These are phyloP conservation scores for Prunus mira DNA, from an alignment of 306 rosid genomes.

Conservation along the genomic window DNA sequence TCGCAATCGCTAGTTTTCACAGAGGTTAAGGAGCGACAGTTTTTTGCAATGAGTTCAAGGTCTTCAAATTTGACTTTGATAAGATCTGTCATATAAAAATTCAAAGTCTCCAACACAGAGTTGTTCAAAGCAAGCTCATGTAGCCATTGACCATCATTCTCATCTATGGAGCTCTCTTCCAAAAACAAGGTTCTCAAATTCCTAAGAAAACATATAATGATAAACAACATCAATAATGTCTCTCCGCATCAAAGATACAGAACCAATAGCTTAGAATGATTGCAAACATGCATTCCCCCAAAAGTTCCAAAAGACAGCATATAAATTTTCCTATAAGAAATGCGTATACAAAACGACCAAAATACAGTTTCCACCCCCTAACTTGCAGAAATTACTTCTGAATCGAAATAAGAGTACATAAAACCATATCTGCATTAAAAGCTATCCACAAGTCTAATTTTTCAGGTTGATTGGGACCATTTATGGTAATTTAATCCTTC, in stretches of 20 bases:
- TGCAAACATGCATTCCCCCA: background rate
- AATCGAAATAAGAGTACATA: background rate
- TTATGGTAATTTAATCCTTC: background rate
- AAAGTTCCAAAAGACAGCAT: background rate
- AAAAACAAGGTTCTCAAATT: constrained; percentile 65
- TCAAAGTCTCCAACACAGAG: constrained; percentile 76
- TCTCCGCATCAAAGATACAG: background rate
- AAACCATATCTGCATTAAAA: no score
- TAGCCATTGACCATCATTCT: constrained; percentile 81
- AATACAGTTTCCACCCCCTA: no score
- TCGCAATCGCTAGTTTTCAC: constrained; percentile 79
- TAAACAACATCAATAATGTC: background rate
- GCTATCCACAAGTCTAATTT: background rate
- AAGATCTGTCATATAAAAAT: constrained; percentile 84
- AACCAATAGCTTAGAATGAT: constrained; percentile 3
- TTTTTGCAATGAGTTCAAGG: constrained; percentile 82
- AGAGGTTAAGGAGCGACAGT: constrained; percentile 66
- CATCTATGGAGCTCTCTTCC: constrained; percentile 72
- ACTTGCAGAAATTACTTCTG: background rate
- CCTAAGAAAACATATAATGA: constrained; percentile 42
- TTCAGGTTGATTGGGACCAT: background rate
- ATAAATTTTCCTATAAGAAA: no score
- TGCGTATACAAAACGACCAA: no score
- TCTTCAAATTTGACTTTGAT: constrained; percentile 48
- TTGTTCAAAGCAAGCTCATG: constrained; percentile 82